Percentiles rank a stretch among this genome's conserved stretches.
Conservation (phyloP, 495 filamentous ascomycete species). For the Annulohypoxylon stygium region DNA sequence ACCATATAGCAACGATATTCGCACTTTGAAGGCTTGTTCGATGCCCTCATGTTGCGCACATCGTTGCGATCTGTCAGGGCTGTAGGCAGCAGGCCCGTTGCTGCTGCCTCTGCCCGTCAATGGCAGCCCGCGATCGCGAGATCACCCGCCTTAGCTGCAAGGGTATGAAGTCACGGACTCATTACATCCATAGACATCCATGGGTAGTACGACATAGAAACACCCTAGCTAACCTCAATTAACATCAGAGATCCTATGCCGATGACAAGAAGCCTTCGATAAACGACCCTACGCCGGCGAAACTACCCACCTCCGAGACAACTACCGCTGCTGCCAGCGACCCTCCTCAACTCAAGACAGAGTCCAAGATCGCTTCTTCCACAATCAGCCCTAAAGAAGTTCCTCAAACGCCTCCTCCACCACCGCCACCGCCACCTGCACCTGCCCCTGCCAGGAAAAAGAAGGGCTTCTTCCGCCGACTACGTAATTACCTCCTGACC, state of each 20-base stretch:
- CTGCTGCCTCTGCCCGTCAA: slow-evolving; percentile 64
- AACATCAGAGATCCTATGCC: slow-evolving; percentile 68
- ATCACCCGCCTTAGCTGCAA: slow-evolving; percentile 46
- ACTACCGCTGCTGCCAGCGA: slow-evolving; percentile 63
- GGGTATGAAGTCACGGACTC: slow-evolving; percentile 50
- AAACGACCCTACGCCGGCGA: slow-evolving; percentile 62
- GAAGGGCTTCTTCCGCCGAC: slow-evolving; percentile 78
- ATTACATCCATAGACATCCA: not conserved
- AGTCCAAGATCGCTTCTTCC: slow-evolving; percentile 59
- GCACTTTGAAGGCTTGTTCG: slow-evolving; percentile 59
- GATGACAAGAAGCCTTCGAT: slow-evolving; percentile 66
- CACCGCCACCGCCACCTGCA: slow-evolving; percentile 65
- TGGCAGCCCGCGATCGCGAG: slow-evolving; percentile 63
- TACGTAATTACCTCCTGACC: slow-evolving; percentile 74
- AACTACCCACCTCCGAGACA: slow-evolving; percentile 71
- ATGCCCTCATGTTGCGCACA: slow-evolving; percentile 76
- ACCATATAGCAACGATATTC: slow-evolving; percentile 48
- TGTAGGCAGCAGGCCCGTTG: slow-evolving; percentile 63
- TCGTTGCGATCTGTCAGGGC: slow-evolving; percentile 71
- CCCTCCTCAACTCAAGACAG: slow-evolving; percentile 59
- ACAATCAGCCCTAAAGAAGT: slow-evolving; percentile 71
- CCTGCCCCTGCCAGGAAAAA: slow-evolving; percentile 69
- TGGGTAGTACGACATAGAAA: not conserved
- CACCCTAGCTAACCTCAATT: slow-evolving; percentile 35
- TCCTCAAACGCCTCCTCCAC: slow-evolving; percentile 69